Evolutionary conservation across 306 rosid species (phyloP).

Genomic region (Begonia masoniana): DNA sequence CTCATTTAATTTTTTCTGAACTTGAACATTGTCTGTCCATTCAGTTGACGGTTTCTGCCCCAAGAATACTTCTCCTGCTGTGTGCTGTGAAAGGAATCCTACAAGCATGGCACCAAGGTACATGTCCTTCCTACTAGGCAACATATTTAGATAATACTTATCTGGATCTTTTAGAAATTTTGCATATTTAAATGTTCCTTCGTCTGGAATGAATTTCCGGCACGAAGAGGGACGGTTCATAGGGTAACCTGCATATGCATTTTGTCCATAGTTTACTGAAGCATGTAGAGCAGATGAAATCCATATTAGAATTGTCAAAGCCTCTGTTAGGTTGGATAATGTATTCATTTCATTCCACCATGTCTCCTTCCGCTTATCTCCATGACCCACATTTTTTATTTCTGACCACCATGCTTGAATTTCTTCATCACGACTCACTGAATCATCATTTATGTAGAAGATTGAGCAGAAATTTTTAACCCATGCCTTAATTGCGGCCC

Average conservation of each 20-base stretch:
- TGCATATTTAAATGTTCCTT: constrained; percentile 50
- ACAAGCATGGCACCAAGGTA: constrained; percentile 32
- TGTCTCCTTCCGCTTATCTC: constrained; percentile 30
- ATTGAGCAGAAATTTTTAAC: constrained; percentile 43
- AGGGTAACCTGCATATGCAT: constrained; percentile 42
- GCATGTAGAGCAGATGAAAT: constrained; percentile 56
- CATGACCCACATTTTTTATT: constrained; percentile 42
- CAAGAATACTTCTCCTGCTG: constrained; percentile 41
- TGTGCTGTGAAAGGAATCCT: constrained; percentile 33
- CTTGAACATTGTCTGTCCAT: constrained; percentile 40
- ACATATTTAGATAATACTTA: constrained; percentile 31
- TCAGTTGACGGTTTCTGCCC: constrained; percentile 32
- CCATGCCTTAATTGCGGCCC: constrained; percentile 62
- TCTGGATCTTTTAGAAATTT: constrained; percentile 63
- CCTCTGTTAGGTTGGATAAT: constrained; percentile 33
- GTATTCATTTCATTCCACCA: constrained; percentile 44
- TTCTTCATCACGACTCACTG: constrained; percentile 36
- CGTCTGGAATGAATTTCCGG: constrained; percentile 39
- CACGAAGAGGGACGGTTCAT: constrained; percentile 46
- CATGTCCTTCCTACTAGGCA: constrained; percentile 46
- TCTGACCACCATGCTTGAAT: constrained; percentile 73
- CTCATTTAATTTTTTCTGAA: constrained; percentile 30
- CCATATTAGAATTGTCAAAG: constrained; percentile 63
- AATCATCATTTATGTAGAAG: constrained; percentile 38
- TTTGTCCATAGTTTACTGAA: constrained; percentile 49